Evolutionary conservation across 768 basidiomycete species (phyloP), one percentile per base, ranked within the genome.

Genomic region (Floccularia luteovirens): DNA sequence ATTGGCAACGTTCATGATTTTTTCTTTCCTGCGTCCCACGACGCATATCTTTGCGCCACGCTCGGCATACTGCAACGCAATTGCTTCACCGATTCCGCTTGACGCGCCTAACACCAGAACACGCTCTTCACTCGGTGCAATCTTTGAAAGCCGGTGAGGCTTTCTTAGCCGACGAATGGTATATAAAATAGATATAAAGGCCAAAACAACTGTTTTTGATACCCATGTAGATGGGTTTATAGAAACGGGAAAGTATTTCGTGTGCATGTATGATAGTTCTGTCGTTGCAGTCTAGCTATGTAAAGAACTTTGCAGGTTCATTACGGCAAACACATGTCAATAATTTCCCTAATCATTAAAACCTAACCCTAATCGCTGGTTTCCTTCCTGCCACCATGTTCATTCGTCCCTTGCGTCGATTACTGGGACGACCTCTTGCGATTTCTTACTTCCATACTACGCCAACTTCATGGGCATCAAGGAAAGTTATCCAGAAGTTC

Each of bases 71-170:
- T 71, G 62, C 10, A 69, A 63, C 1, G 89, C 88, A 31, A 93
- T 63, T 3, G 72, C 65, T 31, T 73, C 69, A 1, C 92, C 92
- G 19, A 94, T 78, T 0, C 92, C 92, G 34, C 82, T 82, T 1
- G 87, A 84, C 1, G 83, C 90, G 4, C 92, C 92, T 5, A 96
- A 57, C 35, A 96, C 65, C 1, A 96, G 56, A 4, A 92, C 82
- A 0, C 88, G 76, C 54, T 94, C 91, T 2, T 65, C 45, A 1
- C 39, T 40, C n/a, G 55, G 62, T 5, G 64, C 51, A 5, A 83
- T 48, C 39, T 61, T 63, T 19, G 44, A 38, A 2, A 54, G 54
- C 22, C 73, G 66, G 53, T 0, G 48, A 50, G 12, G 10, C n/a
- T n/a, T n/a, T n/a, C n/a, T n/a, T n/a, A n/a, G n/a, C n/a, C n/a